These are phyloP conservation scores for Cavenderia fasciculata DNA, from an alignment of 78 protist genomes.

Conservation along the genomic window DNA sequence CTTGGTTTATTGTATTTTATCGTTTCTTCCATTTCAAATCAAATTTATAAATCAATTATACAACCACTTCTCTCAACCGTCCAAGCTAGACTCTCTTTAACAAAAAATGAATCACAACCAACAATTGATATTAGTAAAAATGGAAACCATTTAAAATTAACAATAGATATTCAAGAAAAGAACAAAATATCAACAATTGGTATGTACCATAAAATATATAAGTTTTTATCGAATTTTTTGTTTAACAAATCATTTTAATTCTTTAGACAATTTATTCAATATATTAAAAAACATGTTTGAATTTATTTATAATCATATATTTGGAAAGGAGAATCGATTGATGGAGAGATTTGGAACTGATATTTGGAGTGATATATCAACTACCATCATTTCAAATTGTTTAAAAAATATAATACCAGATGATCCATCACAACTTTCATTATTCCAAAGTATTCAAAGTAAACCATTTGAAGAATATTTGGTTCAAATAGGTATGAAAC, in stretches of 20 bases:
- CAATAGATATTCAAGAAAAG: neutral
- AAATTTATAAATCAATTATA: neutral
- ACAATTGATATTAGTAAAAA: neutral
- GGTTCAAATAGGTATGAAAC: neutral
- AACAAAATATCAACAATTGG: constrained; percentile 2
- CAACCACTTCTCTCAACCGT: constrained; percentile 16
- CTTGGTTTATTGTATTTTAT: constrained; percentile 19
- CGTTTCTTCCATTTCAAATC: constrained; percentile 15
- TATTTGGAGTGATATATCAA: constrained; percentile 1
- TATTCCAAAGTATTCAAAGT: neutral
- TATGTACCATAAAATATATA: neutral
- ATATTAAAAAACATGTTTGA: neutral
- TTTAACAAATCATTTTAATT: neutral
- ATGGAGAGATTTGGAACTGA: constrained; percentile 31
- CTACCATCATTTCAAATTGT: neutral
- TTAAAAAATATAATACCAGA: constrained; percentile 35
- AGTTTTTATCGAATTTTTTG: neutral
- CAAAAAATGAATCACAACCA: neutral
- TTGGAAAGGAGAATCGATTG: constrained; percentile 1
- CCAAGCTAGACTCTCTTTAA: neutral
- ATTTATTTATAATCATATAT: constrained; percentile 24
- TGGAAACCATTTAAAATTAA: neutral
- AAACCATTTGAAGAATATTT: constrained; percentile 19
- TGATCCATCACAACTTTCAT: neutral
- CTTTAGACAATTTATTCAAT: neutral